Evolutionary conservation across 805 yeast genomes (phyloP).

Genomic region (Kuraishia floccosa): DNA sequence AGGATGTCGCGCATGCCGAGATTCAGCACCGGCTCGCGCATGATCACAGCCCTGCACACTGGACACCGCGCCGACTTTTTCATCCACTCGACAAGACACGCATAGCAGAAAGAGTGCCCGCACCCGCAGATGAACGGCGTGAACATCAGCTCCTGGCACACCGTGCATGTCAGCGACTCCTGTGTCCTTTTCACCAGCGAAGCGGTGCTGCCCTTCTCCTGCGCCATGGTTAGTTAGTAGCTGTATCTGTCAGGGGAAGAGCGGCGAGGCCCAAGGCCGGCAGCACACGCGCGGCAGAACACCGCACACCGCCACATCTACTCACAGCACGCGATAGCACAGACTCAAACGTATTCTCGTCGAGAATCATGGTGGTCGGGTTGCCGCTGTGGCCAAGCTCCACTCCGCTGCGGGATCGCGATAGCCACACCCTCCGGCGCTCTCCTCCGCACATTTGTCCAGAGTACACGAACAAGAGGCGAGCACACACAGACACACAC

Average conservation of each 20-base stretch:
- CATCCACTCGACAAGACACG: slow-evolving; percentile 55
- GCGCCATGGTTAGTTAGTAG: background rate
- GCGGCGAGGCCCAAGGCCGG: too few species aligned
- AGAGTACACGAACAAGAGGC: too few species aligned
- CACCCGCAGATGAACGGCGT: slow-evolving; percentile 54
- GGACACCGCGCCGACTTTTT: slow-evolving; percentile 52
- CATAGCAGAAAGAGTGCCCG: slow-evolving; percentile 71
- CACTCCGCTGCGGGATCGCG: too few species aligned
- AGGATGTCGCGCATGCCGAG: slow-evolving; percentile 36
- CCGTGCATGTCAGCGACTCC: slow-evolving; percentile 36
- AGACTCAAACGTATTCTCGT: too few species aligned
- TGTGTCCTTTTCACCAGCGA: background rate
- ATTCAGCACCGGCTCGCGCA: slow-evolving; percentile 40
- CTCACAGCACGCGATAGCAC: too few species aligned
- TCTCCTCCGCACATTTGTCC: too few species aligned
- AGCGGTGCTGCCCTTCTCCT: background rate
- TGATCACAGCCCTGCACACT: slow-evolving; percentile 42
- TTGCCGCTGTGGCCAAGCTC: too few species aligned
- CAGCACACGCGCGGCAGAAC: too few species aligned
- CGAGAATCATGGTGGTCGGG: too few species aligned
- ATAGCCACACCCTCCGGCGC: too few species aligned
- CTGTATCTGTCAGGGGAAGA: background rate
- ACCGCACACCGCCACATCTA: too few species aligned
- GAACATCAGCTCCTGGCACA: slow-evolving; percentile 62
- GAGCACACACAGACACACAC: too few species aligned